These are phyloP conservation scores for Pseudonectria foliicola DNA, from an alignment of 2,329 filamentous ascomycete species.

Conservation along the genomic window DNA sequence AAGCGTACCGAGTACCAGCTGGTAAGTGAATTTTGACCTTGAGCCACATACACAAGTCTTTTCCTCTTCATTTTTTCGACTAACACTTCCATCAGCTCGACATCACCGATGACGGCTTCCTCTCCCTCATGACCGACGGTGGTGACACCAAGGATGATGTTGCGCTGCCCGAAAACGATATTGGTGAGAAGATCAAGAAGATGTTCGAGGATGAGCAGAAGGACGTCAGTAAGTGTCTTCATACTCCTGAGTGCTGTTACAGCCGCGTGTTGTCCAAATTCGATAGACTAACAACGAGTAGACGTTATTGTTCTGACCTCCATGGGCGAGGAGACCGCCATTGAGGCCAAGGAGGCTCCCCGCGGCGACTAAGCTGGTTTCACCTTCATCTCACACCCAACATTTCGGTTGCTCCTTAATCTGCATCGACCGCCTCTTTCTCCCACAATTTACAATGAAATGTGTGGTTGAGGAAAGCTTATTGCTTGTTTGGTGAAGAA, in stretches of 20 bases:
- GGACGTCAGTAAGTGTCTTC: constrained; percentile 72
- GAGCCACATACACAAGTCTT: constrained; percentile 14
- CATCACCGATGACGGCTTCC: constrained; percentile 88
- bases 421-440: too few relatives aligned
- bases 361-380: constrained; percentile 22
- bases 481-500: constrained; percentile 26
- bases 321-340: constrained; percentile 90
- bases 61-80: constrained; percentile 8
- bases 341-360: constrained; percentile 92
- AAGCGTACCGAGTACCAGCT: constrained; percentile 85
- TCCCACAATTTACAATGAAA: constrained; percentile 5
- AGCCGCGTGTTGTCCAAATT: too few relatives aligned
- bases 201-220: constrained; percentile 80
- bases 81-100: constrained; percentile 58
- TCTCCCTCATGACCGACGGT: constrained; percentile 84
- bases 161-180: constrained; percentile 80
- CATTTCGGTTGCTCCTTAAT: constrained; percentile 18
- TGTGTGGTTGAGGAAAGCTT: constrained; percentile 20
- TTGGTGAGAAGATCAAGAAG: constrained; percentile 79
- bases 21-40: constrained; percentile 52
- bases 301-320: constrained; percentile 88
- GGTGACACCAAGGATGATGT: constrained; percentile 92
- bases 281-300: constrained; percentile 30
- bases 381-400: constrained; percentile 14
- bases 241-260: neutral